Conservation (phyloP, 306 rosid genomes). For the Cicer bijugum region DNA sequence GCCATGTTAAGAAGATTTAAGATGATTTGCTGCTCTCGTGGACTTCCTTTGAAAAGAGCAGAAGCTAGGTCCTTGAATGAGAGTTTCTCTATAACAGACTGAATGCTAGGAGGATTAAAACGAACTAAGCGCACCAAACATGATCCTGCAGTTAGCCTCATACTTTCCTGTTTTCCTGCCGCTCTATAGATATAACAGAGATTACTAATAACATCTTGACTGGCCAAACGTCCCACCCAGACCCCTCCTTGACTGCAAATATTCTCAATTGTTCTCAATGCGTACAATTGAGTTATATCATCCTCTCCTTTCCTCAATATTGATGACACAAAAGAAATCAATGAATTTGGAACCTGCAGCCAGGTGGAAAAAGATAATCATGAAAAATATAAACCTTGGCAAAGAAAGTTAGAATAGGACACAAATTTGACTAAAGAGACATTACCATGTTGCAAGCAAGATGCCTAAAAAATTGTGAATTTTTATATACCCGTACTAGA, state of each 20-base stretch:
- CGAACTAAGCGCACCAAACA: constrained; percentile 93
- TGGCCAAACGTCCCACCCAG: constrained; percentile 84
- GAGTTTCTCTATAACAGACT: constrained; percentile 73
- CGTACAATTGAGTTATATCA: constrained; percentile 89
- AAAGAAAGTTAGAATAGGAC: background rate
- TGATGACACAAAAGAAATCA: constrained; percentile 79
- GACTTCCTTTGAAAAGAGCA: constrained; percentile 77
- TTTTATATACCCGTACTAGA: constrained; percentile 28
- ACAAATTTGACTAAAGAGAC: constrained; percentile 17
- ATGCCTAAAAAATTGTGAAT: background rate
- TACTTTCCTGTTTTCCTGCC: constrained; percentile 88
- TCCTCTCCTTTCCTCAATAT: constrained; percentile 93
- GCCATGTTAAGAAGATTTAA: constrained; percentile 84
- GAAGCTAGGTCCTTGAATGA: constrained; percentile 86
- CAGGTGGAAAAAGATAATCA: constrained; percentile 30
- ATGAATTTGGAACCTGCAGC: constrained; percentile 83
- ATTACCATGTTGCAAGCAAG: constrained; percentile 23
- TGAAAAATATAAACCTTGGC: constrained; percentile 19
- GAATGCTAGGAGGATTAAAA: constrained; percentile 79
- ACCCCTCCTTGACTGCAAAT: constrained; percentile 89
- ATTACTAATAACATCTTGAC: constrained; percentile 83
- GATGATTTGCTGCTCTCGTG: constrained; percentile 94
- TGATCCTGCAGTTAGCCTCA: constrained; percentile 97
- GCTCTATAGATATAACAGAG: constrained; percentile 88
- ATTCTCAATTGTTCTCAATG: constrained; percentile 89